Percentiles rank a stretch among this genome's conserved stretches.
phyloP scores from a whole-genome alignment of 805 yeast species.

The Metschnikowia bowlesiae region DNA sequence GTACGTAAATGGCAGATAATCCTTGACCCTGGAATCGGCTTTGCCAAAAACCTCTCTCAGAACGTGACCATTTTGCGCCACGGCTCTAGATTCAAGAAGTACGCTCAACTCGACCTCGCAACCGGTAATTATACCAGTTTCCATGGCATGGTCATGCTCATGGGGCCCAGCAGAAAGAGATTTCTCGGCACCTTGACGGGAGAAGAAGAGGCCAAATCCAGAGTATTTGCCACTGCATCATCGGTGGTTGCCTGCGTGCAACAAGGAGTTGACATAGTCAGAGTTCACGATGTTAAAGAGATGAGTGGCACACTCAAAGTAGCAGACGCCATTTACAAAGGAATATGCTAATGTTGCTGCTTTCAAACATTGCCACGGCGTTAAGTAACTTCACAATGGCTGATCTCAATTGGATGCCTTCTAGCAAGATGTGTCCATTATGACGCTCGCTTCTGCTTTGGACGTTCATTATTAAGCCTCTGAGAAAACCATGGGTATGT shows the following conservation, averaged over 20 bases:
- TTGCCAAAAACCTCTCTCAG: slow-evolving; percentile 78
- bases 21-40: slow-evolving; percentile 93
- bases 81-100: slow-evolving; percentile 45
- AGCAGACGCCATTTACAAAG: slow-evolving; percentile 67
- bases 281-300: slow-evolving; percentile 81
- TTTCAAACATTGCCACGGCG: no score
- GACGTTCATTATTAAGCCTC: no score
- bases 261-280: slow-evolving; percentile 70
- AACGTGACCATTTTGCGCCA: slow-evolving; percentile 62
- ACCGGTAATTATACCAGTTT: slow-evolving; percentile 36
- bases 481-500: no score
- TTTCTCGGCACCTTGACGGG: slow-evolving; percentile 76
- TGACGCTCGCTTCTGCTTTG: no score
- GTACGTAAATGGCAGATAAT: slow-evolving; percentile 87
- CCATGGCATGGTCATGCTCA: slow-evolving; percentile 58
- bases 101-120: slow-evolving; percentile 26
- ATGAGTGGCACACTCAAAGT: slow-evolving; percentile 43
- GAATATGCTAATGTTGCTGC: background rate
- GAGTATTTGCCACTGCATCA: slow-evolving; percentile 75
- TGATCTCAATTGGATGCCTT: no score
- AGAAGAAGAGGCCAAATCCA: slow-evolving; percentile 50
- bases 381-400: no score
- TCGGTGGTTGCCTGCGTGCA: slow-evolving; percentile 69
- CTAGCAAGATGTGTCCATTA: no score
- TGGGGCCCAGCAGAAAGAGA: slow-evolving; percentile 87